Percentiles rank a stretch among this genome's conserved stretches.
Evolutionary conservation across 2,329 filamentous ascomycete genomes (phyloP).

Genomic region (Teratosphaeria viscida): DNA sequence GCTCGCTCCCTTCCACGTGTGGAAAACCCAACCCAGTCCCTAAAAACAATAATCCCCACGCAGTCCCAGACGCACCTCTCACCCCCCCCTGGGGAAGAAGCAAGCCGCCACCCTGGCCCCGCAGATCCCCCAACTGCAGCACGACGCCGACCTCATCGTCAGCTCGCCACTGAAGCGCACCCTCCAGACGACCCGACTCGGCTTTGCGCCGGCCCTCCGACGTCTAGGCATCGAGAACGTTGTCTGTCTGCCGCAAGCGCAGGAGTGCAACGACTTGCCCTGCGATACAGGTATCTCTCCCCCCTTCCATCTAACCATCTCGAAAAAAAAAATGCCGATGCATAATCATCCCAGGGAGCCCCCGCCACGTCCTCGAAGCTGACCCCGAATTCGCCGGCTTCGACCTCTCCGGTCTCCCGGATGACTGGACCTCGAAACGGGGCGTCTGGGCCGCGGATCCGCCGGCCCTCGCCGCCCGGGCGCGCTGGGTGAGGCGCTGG

Average conservation of each 20-base stretch:
- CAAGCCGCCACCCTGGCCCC: conserved; percentile 23
- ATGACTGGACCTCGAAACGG: conserved; percentile 23
- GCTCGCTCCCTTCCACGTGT: no score
- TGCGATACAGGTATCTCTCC: conserved; percentile 18
- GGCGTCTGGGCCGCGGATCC: conserved; percentile 19
- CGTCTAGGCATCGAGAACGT: conserved; percentile 20
- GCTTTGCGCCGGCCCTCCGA: conserved; percentile 17
- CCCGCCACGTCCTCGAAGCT: conserved; percentile 12
- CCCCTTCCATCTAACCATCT: not conserved
- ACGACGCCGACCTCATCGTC: conserved; percentile 20
- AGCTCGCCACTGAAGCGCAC: conserved; percentile 23
- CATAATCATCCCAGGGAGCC: conserved; percentile 1
- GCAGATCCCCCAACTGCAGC: conserved; percentile 13
- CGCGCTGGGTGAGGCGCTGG: conserved; percentile 21
- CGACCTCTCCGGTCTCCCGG: conserved; percentile 16
- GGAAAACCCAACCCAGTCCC: no score
- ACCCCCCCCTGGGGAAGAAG: conserved; percentile 22
- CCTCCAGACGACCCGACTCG: conserved; percentile 23
- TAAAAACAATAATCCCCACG: not conserved
- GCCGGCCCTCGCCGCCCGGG: conserved; percentile 13
- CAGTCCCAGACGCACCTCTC: conserved; percentile 24
- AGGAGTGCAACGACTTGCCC: conserved; percentile 24
- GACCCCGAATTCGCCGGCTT: conserved; percentile 20
- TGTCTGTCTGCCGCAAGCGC: conserved; percentile 21
- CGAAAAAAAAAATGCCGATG: not conserved